Conservation (phyloP, 108 stramenopile genomes). For the Skeletonema costatum region DNA sequence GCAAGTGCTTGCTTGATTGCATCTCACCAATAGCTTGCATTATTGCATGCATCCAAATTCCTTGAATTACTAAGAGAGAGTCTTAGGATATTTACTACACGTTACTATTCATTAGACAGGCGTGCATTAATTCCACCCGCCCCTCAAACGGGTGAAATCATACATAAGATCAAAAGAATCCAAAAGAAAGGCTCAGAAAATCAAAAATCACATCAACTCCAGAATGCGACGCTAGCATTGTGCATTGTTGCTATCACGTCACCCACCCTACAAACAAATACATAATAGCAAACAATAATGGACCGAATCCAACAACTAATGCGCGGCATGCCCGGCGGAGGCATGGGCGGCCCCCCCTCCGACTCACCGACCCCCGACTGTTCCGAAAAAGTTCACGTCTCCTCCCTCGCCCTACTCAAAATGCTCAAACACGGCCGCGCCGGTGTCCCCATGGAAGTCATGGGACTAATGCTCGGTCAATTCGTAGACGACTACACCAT, state of each 20-base stretch:
- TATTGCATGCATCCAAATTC: no score
- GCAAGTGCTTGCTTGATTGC: no score
- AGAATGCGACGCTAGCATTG: not conserved
- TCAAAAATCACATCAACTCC: not conserved
- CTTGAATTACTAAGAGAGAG: no score
- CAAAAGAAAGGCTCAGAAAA: not conserved
- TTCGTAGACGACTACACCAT: constrained; percentile 99
- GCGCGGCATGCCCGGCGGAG: constrained; percentile 87
- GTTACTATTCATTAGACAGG: no score
- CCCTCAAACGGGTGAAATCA: not conserved
- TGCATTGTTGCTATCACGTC: no score
- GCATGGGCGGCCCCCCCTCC: constrained; percentile 63
- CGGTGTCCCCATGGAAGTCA: constrained; percentile 99
- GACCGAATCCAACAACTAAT: constrained; percentile 90
- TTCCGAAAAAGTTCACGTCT: constrained; percentile 98
- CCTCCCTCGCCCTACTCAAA: constrained; percentile 96
- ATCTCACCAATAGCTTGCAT: no score
- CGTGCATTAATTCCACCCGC: no score
- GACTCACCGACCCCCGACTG: constrained; percentile 92
- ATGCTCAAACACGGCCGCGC: constrained; percentile 99
- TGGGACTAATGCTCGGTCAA: constrained; percentile 99
- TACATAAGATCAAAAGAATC: not conserved
- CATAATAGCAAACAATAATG: constrained; percentile 49
- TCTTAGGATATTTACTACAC: no score
- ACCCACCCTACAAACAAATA: no score